These are phyloP conservation scores for Pseudogymnoascus pannorum DNA, from an alignment of 2,329 filamentous ascomycete genomes.

Conservation along the genomic window DNA sequence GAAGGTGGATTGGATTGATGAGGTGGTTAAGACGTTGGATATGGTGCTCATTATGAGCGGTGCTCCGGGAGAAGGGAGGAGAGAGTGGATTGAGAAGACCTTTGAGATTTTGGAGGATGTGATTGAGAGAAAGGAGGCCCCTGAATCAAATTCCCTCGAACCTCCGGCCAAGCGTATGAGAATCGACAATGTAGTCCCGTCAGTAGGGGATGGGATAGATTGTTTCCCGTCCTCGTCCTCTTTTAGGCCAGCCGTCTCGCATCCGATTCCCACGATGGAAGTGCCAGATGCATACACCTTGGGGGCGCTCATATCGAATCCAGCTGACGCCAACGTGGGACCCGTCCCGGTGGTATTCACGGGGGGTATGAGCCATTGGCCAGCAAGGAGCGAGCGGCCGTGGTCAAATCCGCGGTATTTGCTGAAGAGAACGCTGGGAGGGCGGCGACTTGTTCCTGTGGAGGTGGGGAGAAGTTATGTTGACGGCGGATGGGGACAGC, in stretches of 20 bases:
- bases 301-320: conserved; percentile 49
- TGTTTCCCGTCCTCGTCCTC: conserved; percentile 19
- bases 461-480: conserved; percentile 85
- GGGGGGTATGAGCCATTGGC: conserved; percentile 62
- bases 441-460: conserved; percentile 73
- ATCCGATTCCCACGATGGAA: conserved; percentile 36
- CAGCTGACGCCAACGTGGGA: conserved; percentile 31
- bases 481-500: conserved; percentile 76
- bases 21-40: conserved; percentile 23
- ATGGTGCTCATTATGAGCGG: conserved; percentile 29
- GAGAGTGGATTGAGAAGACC: conserved; percentile 41
- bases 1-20: conserved; percentile 16
- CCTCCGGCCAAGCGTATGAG: conserved; percentile 20
- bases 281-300: conserved; percentile 52
- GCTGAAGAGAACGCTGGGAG: conserved; percentile 63
- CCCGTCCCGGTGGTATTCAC: conserved; percentile 63
- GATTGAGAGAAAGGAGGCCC: background rate
- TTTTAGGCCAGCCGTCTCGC: conserved; percentile 37
- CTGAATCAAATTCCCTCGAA: background rate
- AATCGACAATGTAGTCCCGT: background rate
- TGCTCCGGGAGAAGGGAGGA: conserved; percentile 12
- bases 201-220: background rate
- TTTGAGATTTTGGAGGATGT: conserved; percentile 57
- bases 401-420: conserved; percentile 75
- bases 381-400: conserved; percentile 57